Percentiles rank a stretch among this genome's conserved stretches.
phyloP scores from a whole-genome alignment of 768 basidiomycete genomes.

The Tremella fuciformis region DNA sequence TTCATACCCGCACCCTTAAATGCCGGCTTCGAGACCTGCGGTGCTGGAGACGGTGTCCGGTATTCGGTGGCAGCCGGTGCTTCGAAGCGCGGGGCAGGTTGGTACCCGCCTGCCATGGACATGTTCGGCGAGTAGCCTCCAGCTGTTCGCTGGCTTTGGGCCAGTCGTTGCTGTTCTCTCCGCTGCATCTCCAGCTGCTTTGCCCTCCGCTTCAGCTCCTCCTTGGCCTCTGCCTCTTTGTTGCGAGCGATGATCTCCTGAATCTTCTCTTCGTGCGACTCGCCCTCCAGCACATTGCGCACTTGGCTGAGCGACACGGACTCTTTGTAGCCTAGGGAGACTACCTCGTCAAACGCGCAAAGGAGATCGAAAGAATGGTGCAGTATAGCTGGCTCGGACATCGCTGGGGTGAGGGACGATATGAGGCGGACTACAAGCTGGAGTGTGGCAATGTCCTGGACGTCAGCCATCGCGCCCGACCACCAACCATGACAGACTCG shows the following conservation, averaged over 20 bases:
- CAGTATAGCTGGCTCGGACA: conserved; percentile 66
- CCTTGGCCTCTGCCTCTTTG: conserved; percentile 98
- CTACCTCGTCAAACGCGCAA: conserved; percentile 93
- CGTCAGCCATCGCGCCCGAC: background rate
- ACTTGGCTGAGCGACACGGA: conserved; percentile 56
- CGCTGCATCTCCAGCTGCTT: conserved; percentile 98
- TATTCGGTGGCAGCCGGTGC: conserved; percentile 49
- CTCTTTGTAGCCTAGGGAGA: conserved; percentile 70
- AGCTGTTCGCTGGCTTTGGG: conserved; percentile 58
- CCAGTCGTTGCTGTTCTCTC: conserved; percentile 81
- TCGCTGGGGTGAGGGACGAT: conserved; percentile 56
- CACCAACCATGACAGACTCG: conserved; percentile 20
- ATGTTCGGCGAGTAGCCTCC: conserved; percentile 63
- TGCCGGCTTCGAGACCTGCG: conserved; percentile 57
- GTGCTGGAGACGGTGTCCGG: conserved; percentile 34
- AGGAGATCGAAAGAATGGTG: conserved; percentile 90
- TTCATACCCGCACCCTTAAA: conserved; percentile 98
- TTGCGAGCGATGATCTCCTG: conserved; percentile 99
- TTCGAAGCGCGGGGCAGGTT: conserved; percentile 70
- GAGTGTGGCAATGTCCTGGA: conserved; percentile 83
- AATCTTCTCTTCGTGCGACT: conserved; percentile 63
- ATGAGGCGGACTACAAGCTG: conserved; percentile 92
- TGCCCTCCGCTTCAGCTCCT: conserved; percentile 94
- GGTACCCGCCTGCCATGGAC: conserved; percentile 63
- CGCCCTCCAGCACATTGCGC: conserved; percentile 56